phyloP scores from a whole-genome alignment of 257 asterid species.

The Paraleonurus japonicus region DNA sequence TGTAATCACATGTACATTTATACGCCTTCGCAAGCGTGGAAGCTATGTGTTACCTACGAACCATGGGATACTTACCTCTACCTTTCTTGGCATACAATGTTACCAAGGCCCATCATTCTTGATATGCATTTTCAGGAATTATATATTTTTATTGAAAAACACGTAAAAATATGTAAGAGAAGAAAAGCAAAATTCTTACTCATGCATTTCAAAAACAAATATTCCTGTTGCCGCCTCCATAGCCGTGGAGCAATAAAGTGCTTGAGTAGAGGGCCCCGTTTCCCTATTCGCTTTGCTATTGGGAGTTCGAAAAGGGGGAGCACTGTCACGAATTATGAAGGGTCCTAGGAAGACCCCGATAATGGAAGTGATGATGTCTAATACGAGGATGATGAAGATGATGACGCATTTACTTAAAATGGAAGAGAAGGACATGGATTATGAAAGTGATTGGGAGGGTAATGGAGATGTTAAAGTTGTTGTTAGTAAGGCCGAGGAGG shows the following conservation, averaged over 20 bases:
- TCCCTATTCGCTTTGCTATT: not conserved
- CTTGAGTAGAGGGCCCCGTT: constrained; percentile 6
- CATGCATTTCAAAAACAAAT: too few species aligned
- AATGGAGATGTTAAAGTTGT: constrained; percentile 27
- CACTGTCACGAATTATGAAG: constrained; percentile 29
- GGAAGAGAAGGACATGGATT: constrained; percentile 63
- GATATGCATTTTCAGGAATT: too few species aligned
- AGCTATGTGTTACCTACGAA: too few species aligned
- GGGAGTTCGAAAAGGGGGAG: constrained; percentile 20
- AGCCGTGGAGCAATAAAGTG: constrained; percentile 9
- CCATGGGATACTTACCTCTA: too few species aligned
- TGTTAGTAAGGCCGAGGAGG: constrained; percentile 28
- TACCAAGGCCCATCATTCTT: too few species aligned
- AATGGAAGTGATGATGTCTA: constrained; percentile 68
- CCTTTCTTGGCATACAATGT: too few species aligned
- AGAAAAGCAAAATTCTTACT: too few species aligned
- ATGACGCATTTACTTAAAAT: constrained; percentile 36
- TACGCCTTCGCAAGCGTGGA: too few species aligned
- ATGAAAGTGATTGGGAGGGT: constrained; percentile 69
- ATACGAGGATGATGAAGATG: constrained; percentile 47
- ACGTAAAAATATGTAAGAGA: too few species aligned
- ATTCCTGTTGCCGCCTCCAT: constrained; percentile 21
- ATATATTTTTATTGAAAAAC: too few species aligned
- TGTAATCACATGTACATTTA: too few species aligned
- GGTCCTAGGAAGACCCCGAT: constrained; percentile 76